Percentiles rank a stretch among this genome's conserved stretches.
Conservation (phyloP, 2,329 filamentous ascomycete species). For the Saccharata proteae region DNA sequence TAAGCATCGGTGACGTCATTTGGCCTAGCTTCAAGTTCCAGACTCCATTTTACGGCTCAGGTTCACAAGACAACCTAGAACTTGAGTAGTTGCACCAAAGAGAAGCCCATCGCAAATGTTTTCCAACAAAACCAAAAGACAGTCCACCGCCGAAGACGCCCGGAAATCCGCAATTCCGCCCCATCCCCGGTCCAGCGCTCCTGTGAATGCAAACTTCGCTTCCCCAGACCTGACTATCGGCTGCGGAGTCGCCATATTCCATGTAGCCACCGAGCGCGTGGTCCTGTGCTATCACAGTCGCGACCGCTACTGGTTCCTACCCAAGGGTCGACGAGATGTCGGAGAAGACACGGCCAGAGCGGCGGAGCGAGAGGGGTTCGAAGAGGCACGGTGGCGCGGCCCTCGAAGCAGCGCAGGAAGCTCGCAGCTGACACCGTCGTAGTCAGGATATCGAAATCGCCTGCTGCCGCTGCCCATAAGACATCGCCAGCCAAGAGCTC, state of each 20-base stretch:
- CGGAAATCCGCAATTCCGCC: too few relatives aligned
- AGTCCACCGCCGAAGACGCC: too few relatives aligned
- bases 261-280: constrained; percentile 32
- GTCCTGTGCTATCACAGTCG: constrained; percentile 34
- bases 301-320: constrained; percentile 34
- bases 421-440: neutral
- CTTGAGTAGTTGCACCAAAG: too few relatives aligned
- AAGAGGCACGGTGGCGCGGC: constrained; percentile 30
- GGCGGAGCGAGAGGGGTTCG: constrained; percentile 38
- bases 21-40: too few relatives aligned
- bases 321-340: constrained; percentile 36
- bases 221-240: constrained; percentile 14
- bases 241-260: constrained; percentile 39
- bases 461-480: constrained; percentile 32
- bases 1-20: too few relatives aligned
- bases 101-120: too few relatives aligned
- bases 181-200: neutral
- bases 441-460: constrained; percentile 38
- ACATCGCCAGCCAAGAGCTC: constrained; percentile 30
- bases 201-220: constrained; percentile 5
- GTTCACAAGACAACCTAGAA: too few relatives aligned
- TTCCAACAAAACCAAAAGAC: too few relatives aligned
- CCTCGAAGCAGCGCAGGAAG: neutral
- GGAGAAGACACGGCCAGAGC: constrained; percentile 31
- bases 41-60: too few relatives aligned